Conservation (phyloP, 2,329 filamentous ascomycete species). For the Trichoderma endophyticum region DNA sequence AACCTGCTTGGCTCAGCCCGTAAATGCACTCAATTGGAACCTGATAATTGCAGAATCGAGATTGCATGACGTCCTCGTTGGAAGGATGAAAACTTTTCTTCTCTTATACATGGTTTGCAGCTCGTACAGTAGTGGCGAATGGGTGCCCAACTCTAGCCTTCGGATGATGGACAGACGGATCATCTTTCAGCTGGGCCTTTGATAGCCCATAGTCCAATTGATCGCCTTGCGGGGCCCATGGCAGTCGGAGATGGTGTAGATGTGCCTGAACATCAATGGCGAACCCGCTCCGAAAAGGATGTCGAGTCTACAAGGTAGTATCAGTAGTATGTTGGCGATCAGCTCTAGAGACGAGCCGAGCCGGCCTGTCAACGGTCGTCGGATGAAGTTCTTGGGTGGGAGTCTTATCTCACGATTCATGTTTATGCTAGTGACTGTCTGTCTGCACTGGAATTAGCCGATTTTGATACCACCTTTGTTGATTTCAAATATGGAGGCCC, state of each 20-base stretch:
- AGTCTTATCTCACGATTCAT: background rate
- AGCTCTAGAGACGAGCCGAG: slow-evolving; percentile 3
- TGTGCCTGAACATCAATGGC: slow-evolving; percentile 11
- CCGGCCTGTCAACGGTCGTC: background rate
- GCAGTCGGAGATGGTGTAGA: background rate
- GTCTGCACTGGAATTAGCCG: background rate
- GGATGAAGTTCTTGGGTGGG: background rate
- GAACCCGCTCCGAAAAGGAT: background rate
- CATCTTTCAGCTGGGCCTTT: background rate
- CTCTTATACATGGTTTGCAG: background rate
- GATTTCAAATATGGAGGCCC: background rate
- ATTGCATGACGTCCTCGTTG: background rate
- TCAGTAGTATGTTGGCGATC: slow-evolving; percentile 12
- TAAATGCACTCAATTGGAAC: slow-evolving; percentile 6
- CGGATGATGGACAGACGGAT: background rate
- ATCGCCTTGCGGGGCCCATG: slow-evolving; percentile 5
- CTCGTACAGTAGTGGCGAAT: background rate
- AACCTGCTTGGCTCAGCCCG: background rate
- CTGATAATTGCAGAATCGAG: background rate
- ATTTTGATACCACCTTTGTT: background rate
- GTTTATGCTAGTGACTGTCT: background rate
- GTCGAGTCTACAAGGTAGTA: background rate
- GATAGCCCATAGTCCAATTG: background rate
- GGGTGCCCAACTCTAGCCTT: background rate
- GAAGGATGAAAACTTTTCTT: background rate